Evolutionary conservation across 257 asterid species (phyloP), one percentile per base, ranked within the genome.

Genomic region (Nicotiana sylvestris): DNA sequence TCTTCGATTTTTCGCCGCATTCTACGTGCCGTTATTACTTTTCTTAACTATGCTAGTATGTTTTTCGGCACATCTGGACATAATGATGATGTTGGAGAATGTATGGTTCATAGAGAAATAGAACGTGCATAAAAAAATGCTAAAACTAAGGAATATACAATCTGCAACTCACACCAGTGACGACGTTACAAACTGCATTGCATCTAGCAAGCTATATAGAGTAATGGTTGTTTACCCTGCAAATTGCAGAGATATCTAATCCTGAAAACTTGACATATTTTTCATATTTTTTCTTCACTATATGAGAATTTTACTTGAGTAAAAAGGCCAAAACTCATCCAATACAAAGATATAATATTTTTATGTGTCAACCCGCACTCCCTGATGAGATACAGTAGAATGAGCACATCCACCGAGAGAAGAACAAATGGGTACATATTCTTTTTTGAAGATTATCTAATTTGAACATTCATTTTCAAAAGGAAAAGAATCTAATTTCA

Each of bases 321-420:
- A 83, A 96, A 96, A 85, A 93, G 97, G 89, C 94, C 99, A 82
- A 96, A 96, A 87, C n/a, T 94, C 98, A 68, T 96, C 97, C 39
- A 96, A 92, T 80, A 92, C 92, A 87, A 96, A 96, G 77, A 96
- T 77, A 70, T n/a, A n/a, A 94, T 85, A 81, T 98, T 96, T 87
- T 93, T 96, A 87, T 96, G 98, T 2, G 99, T 98, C 76, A 96
- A 88, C 81, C 97, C 97, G 80, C 98, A 94, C 83, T 94, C 99
- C 92, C 99, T n/a, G 88, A 61, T 77, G 66, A 76, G 68, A 85
- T 81, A 83, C 30, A 18, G 49, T 78, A 17, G 69, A 37, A 80
- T 81, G 12, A 79, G 61, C 70, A 77, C 46, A 17, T 33, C 29
- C 77, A 49, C 46, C 66, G 56, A 76, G 60, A 74, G 27, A 62